Base-by-base conservation (phyloP, 1,284 basidiomycete genomes). In the Paramarasmius palmivorus region DNA sequence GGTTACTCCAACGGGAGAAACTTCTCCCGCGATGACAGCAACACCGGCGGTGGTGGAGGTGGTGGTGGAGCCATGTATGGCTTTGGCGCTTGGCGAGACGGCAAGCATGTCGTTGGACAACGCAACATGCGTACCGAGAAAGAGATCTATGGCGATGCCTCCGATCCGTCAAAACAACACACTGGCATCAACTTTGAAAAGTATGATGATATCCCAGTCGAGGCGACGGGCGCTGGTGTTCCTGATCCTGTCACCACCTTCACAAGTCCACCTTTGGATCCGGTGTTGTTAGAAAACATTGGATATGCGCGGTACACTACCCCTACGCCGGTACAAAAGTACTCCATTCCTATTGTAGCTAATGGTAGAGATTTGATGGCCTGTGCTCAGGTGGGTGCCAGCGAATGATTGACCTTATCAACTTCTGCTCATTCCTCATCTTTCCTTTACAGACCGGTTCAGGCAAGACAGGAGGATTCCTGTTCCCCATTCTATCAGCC, bases 151-250 rank as follows among this genome's bases (percentile, higher is more conserved):
- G 97, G 97, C 51, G 94, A 97, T 59, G 80, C 81, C 39, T 79
- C 85, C 53, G 97, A 98, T 70, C 86, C 87, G 15, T 83, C 82
- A 53, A 88, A 85, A 67, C 90, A 95, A 70, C 88, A 93, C 65
- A 97, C 95, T 48, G 97, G 97, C 62, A 98, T 99, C 79, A 99
- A 99, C 80, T 99, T 99, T 68, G 97, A 99, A 80, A 97, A 97
- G 76, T 99, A 99, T 71, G 95, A 97, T 71, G 96, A 99, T 73
- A 99, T 99, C 67, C 97, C 97, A 60, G 95, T 99, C 63, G 97
- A 99, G 77, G 96, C 95, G 40, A 98, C 95, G 48, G 97, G 97
- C 62, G 86, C 88, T 57, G 93, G 91, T 62, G 95, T 97, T 22
- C 97, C 97, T 58, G 96, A 98, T 52, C 94, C 96, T 49, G 86